Evolutionary conservation across 2,329 filamentous ascomycete species (phyloP).

Genomic region (Pseudogymnoascus sp.): DNA sequence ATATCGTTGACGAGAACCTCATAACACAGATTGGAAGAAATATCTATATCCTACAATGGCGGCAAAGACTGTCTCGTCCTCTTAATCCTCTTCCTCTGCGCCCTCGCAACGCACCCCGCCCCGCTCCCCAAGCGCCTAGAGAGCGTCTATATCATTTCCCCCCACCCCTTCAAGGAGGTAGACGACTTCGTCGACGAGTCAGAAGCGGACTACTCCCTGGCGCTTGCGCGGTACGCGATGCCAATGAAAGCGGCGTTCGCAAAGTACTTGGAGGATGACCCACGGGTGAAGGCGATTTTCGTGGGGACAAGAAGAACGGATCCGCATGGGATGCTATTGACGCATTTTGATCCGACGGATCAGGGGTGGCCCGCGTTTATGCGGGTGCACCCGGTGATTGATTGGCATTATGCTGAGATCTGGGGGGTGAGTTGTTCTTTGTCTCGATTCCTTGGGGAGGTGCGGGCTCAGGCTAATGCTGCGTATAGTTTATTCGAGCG

Average conservation of each 20-base stretch:
- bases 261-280: conserved; percentile 60
- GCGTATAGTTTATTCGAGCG: conserved; percentile 63
- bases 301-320: conserved; percentile 87
- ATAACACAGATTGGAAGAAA: conserved; percentile 55
- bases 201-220: conserved; percentile 61
- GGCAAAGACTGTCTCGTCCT: conserved; percentile 97
- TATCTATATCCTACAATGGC: conserved; percentile 92
- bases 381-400: conserved; percentile 89
- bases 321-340: conserved; percentile 73
- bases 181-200: conserved; percentile 72
- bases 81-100: conserved; percentile 74
- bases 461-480: conserved; percentile 13
- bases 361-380: conserved; percentile 86
- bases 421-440: conserved; percentile 63
- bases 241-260: conserved; percentile 77
- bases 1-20: conserved; percentile 3
- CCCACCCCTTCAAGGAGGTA: conserved; percentile 77
- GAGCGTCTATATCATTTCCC: conserved; percentile 81
- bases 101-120: conserved; percentile 29
- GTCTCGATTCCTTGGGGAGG: background rate
- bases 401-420: conserved; percentile 94
- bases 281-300: conserved; percentile 66
- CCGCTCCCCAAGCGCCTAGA: conserved; percentile 46
- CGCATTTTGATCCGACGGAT: conserved; percentile 81
- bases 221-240: conserved; percentile 64